phyloP scores from a whole-genome alignment of 179 eudicot species.

The Beta macrorhiza region DNA sequence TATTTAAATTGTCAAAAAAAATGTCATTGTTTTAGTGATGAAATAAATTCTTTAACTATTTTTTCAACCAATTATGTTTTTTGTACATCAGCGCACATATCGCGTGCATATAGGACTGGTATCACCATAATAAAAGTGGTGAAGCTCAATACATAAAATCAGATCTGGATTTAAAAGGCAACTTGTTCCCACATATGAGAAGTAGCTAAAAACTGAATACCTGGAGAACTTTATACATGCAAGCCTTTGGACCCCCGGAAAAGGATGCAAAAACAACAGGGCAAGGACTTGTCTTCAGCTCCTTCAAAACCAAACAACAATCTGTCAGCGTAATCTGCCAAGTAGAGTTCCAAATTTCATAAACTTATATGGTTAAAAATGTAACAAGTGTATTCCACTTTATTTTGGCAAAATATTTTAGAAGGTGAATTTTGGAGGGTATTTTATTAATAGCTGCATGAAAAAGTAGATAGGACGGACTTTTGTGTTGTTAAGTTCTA shows the following conservation, averaged over 20 bases:
- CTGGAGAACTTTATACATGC: conserved; percentile 97
- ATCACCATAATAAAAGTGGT: too few species aligned
- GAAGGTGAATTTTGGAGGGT: too few species aligned
- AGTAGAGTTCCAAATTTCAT: background rate
- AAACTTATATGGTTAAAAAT: background rate
- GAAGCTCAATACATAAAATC: background rate
- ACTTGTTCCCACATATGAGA: background rate
- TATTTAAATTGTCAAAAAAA: too few species aligned
- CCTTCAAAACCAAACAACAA: conserved; percentile 44
- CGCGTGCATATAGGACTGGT: too few species aligned
- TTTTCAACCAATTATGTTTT: too few species aligned
- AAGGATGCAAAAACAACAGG: conserved; percentile 92
- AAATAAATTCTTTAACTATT: too few species aligned
- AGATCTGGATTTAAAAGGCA: background rate
- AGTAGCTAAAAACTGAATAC: conserved; percentile 34
- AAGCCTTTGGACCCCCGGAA: conserved; percentile 97
- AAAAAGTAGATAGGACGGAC: too few species aligned
- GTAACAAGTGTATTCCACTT: background rate
- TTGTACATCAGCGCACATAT: too few species aligned
- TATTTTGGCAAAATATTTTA: background rate
- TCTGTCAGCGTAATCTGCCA: conserved; percentile 14
- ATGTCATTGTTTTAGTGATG: too few species aligned
- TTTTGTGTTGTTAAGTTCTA: too few species aligned
- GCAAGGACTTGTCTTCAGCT: conserved; percentile 67
- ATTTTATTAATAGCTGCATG: too few species aligned